Base-by-base conservation (phyloP, 1,284 basidiomycete genomes). In the Apiotrichum laibachii region DNA sequence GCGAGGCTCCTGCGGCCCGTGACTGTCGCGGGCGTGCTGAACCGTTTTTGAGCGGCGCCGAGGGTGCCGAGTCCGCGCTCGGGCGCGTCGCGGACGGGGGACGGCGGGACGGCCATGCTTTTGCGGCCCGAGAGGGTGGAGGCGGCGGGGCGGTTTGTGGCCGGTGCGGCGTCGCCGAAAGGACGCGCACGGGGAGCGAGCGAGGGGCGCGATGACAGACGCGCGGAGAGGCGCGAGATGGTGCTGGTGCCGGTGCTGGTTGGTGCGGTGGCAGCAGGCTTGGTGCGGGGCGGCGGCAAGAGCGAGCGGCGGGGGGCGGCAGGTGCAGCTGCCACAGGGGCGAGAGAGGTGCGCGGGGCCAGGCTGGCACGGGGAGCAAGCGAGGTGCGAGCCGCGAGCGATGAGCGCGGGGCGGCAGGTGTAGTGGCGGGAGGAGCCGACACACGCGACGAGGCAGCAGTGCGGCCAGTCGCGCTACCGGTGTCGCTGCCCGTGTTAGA, bases 21-120 rank as follows among this genome's bases (percentile, higher is more conserved):
- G 12, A 21, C 35, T 15, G 48, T 50, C 35, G 48, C 48, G n/a
- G 48, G 48, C 18, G 48, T 50, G 48, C 48, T 50, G 19, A 39
- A 34, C n/a, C 47, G 48, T 13, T 50, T 50, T n/a, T 39, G 48
- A 3, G 3, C n/a, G 3, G n/a, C n/a, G 13, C 48, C 48, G 26
- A 50, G 1, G 16, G 35, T 50, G 6, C n/a, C n/a, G n/a, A n/a
- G n/a, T n/a, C 35, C 47, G 22, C 22, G 26, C 47, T 48, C 47
- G 26, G 47, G 18, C 18, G 47, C 47, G 18, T 48, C 47, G 33
- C 47, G 47, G 16, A 35, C 5, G 3, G 48, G 15, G 9, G 42
- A 19, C 16, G 48, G 19, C 2, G 48, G 48, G 12, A 16, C 35
- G 4, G 48, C 21, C 11, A 18, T 13, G 19, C 39, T 39, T 12